These are phyloP conservation scores for Claviceps maximensis DNA, from an alignment of 2,329 filamentous ascomycete species.

Conservation along the genomic window DNA sequence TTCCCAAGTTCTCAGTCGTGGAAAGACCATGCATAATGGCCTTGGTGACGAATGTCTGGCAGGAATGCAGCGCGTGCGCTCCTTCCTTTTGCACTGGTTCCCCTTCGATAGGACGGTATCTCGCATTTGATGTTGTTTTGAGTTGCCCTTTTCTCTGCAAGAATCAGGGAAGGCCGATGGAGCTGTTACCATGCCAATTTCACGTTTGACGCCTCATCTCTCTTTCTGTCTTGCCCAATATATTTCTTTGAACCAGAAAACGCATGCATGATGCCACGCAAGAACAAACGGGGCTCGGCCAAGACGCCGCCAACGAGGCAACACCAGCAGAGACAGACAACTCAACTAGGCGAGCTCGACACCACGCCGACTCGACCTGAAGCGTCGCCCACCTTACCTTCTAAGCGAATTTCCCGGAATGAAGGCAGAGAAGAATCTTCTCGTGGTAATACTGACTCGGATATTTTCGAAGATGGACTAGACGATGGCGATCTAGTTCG, in stretches of 20 bases:
- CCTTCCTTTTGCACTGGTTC: neutral
- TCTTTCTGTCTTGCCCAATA: neutral
- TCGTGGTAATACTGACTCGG: neutral
- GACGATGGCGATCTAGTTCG: slow-evolving; percentile 13
- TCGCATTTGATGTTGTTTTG: neutral
- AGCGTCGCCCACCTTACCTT: slow-evolving; percentile 6
- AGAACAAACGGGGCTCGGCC: neutral
- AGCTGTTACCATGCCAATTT: neutral
- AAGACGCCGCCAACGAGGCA: slow-evolving; percentile 5
- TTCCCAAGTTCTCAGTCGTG: neutral
- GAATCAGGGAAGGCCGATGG: neutral
- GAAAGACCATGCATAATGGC: neutral
- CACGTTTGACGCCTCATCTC: neutral
- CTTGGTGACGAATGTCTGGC: neutral
- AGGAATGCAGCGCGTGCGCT: neutral
- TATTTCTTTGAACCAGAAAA: neutral
- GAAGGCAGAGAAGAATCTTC: neutral
- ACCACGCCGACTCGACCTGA: slow-evolving; percentile 19
- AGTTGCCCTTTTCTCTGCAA: neutral
- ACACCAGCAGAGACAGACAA: slow-evolving; percentile 6
- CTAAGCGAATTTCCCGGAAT: neutral
- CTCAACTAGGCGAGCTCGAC: slow-evolving; percentile 18
- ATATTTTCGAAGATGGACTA: slow-evolving; percentile 12
- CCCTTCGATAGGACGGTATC: neutral
- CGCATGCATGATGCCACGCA: neutral